phyloP scores from a whole-genome alignment of 441 rosid genomes.

The Capsella rubella region DNA sequence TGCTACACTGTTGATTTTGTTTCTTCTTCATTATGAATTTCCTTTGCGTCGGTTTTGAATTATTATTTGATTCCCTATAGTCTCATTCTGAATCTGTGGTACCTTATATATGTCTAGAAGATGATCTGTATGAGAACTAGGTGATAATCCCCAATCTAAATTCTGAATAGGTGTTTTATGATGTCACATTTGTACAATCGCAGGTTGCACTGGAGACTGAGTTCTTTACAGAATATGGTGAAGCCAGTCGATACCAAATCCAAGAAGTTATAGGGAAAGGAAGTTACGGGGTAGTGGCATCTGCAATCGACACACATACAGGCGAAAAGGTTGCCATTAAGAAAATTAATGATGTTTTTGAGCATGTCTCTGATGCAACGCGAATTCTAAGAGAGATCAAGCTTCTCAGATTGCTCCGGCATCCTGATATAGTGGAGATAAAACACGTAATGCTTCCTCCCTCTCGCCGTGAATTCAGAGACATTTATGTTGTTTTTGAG shows the following conservation, averaged over 20 bases:
- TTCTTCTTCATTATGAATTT: constrained; percentile 25
- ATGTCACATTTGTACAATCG: constrained; percentile 2
- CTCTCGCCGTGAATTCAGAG: constrained; percentile 88
- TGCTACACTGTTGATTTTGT: constrained; percentile 22
- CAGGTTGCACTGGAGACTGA: constrained; percentile 77
- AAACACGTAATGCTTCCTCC: constrained; percentile 99
- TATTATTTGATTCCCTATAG: neutral
- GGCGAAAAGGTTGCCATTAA: constrained; percentile 99
- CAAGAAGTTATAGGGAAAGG: constrained; percentile 97
- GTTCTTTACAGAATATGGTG: constrained; percentile 96
- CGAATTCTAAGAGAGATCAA: constrained; percentile 97
- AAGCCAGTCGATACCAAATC: constrained; percentile 90
- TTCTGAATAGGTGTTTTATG: constrained; percentile 22
- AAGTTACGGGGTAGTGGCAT: constrained; percentile 98
- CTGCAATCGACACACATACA: constrained; percentile 88
- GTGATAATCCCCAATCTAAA: neutral
- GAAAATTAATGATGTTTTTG: constrained; percentile 92
- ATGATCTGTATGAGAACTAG: constrained; percentile 4
- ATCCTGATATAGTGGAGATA: constrained; percentile 90
- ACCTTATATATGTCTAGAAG: constrained; percentile 2
- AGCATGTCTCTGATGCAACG: constrained; percentile 96
- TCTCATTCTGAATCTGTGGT: neutral
- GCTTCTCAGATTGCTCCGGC: constrained; percentile 88
- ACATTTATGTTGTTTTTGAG: constrained; percentile 94
- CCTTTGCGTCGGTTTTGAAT: neutral